phyloP scores from a whole-genome alignment of 768 basidiomycete genomes.

The Pisolithus tinctorius region DNA sequence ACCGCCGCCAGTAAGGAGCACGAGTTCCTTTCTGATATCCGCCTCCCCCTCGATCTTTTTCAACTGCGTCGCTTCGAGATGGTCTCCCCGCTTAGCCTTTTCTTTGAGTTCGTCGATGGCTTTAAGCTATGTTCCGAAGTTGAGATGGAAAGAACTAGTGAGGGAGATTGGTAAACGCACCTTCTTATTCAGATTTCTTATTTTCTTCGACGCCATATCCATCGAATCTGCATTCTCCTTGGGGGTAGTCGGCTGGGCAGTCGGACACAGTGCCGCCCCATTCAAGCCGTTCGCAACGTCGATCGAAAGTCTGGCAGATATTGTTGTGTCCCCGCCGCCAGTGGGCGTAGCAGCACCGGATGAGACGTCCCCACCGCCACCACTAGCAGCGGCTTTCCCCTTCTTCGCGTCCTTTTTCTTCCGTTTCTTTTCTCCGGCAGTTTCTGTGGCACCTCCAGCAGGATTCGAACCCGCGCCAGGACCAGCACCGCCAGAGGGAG shows the following conservation, averaged over 20 bases:
- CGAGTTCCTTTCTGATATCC: slow-evolving; percentile 71
- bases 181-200: slow-evolving; percentile 94
- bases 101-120: slow-evolving; percentile 99
- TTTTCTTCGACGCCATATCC: slow-evolving; percentile 86
- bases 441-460: slow-evolving; percentile 9
- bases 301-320: slow-evolving; percentile 27
- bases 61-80: slow-evolving; percentile 89
- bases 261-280: neutral
- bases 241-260: slow-evolving; percentile 33
- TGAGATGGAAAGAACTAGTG: slow-evolving; percentile 1
- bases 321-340: slow-evolving; percentile 5
- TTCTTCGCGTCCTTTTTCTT: slow-evolving; percentile 59
- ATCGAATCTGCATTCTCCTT: slow-evolving; percentile 56
- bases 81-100: slow-evolving; percentile 82
- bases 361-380: slow-evolving; percentile 11
- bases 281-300: slow-evolving; percentile 24
- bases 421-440: slow-evolving; percentile 31
- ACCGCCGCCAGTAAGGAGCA: no score
- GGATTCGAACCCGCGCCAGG: no score
- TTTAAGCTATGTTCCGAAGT: slow-evolving; percentile 56
- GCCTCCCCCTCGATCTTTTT: slow-evolving; percentile 94
- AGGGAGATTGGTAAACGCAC: slow-evolving; percentile 33
- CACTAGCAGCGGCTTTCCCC: slow-evolving; percentile 32
- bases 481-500: neutral
- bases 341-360: slow-evolving; percentile 25